These are phyloP conservation scores for Udeniomyces megalosporus DNA, from an alignment of 768 basidiomycete species.

Conservation along the genomic window DNA sequence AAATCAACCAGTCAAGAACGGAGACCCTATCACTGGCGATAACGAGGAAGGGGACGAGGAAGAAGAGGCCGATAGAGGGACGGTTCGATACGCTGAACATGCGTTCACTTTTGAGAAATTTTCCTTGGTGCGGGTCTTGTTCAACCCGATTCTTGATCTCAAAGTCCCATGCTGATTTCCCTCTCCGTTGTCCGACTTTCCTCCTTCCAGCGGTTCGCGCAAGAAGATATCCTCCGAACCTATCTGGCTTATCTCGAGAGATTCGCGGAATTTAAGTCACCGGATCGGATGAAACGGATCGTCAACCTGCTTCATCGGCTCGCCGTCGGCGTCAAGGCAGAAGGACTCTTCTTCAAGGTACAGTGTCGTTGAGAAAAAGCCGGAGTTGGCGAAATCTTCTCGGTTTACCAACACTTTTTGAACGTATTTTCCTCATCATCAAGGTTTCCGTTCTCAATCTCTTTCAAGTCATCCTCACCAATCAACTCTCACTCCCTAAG, in stretches of 20 bases:
- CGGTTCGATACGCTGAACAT: slow-evolving; percentile 54
- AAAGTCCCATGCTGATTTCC: not conserved
- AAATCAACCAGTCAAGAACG: slow-evolving; percentile 29
- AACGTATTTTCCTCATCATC: not conserved
- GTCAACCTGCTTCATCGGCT: slow-evolving; percentile 81
- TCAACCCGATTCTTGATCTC: not conserved
- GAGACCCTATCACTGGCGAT: slow-evolving; percentile 28
- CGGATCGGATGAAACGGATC: slow-evolving; percentile 77
- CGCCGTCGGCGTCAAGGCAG: slow-evolving; percentile 76
- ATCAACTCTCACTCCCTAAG: slow-evolving; percentile 54
- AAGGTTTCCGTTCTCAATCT: slow-evolving; percentile 79
- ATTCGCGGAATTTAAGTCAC: slow-evolving; percentile 60
- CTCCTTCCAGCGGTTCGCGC: slow-evolving; percentile 63
- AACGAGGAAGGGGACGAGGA: slow-evolving; percentile 43
- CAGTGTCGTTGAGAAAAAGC: slow-evolving; percentile 16
- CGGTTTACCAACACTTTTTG: not conserved
- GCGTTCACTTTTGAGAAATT: slow-evolving; percentile 84
- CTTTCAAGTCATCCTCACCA: slow-evolving; percentile 71
- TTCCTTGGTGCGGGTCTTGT: slow-evolving; percentile 46
- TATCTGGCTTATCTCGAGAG: slow-evolving; percentile 65
- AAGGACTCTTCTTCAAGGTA: slow-evolving; percentile 91
- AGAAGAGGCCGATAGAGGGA: slow-evolving; percentile 37
- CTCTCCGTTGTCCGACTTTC: not conserved
- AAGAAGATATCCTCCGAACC: slow-evolving; percentile 68
- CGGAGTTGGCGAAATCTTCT: not conserved